A percentile compares a stretch with the other conserved stretches of the same genome.
phyloP scores from a whole-genome alignment of 1,284 basidiomycete genomes.

The Cutaneotrichosporon spelunceum region DNA sequence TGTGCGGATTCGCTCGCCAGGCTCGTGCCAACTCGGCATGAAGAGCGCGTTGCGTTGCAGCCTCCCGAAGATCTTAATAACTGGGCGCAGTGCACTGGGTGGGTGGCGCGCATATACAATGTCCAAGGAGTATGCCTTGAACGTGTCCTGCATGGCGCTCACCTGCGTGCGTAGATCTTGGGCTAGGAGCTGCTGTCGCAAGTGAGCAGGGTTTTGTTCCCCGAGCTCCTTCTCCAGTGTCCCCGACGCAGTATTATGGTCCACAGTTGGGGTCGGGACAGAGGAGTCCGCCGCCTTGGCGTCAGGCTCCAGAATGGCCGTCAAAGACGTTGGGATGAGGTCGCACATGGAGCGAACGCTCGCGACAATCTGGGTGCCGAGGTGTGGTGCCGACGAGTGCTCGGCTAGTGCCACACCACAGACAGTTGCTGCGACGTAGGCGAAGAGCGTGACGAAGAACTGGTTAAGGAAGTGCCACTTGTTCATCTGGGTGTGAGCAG shows the following conservation, averaged over 20 bases:
- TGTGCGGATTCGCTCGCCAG: constrained; percentile 42
- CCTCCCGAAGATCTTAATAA: constrained; percentile 31
- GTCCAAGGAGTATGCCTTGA: constrained; percentile 30
- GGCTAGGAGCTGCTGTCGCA: constrained; percentile 28
- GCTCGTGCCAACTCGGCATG: constrained; percentile 39
- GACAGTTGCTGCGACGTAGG: constrained; percentile 39
- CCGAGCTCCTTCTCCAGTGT: constrained; percentile 5
- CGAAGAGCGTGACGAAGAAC: constrained; percentile 45
- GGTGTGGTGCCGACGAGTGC: constrained; percentile 29
- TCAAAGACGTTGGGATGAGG: constrained; percentile 37
- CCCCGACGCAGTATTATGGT: background rate
- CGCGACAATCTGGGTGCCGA: constrained; percentile 28
- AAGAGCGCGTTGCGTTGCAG: constrained; percentile 44
- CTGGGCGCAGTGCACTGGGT: constrained; percentile 22
- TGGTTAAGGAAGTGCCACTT: constrained; percentile 35
- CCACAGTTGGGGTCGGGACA: background rate
- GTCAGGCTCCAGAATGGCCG: constrained; percentile 25
- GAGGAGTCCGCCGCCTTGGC: background rate
- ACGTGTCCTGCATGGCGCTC: constrained; percentile 19
- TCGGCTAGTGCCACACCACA: constrained; percentile 33
- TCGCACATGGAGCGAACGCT: constrained; percentile 28
- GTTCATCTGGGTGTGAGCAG: constrained; percentile 6
- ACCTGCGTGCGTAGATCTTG: constrained; percentile 29
- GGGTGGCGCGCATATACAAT: constrained; percentile 23
- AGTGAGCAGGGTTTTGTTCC: constrained; percentile 1